phyloP scores from a whole-genome alignment of 2,329 filamentous ascomycete species.

The Fusarium ambrosium region DNA sequence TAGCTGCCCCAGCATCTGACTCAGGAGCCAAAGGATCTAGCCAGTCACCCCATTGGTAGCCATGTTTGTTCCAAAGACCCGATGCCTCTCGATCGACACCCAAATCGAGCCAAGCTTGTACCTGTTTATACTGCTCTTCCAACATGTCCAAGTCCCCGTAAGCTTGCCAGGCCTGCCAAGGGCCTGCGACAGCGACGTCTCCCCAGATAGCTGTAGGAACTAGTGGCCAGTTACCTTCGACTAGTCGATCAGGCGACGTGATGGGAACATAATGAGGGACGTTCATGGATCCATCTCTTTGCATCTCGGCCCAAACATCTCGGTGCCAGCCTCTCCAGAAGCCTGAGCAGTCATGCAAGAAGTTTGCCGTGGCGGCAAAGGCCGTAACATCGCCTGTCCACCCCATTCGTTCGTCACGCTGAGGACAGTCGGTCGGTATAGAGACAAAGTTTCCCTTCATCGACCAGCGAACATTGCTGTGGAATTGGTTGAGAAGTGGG shows the following conservation, averaged over 20 bases:
- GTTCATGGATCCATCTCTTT: background rate
- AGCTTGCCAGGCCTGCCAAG: conserved; percentile 17
- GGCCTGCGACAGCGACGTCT: conserved; percentile 10
- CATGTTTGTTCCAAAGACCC: conserved; percentile 5
- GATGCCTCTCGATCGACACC: conserved; percentile 13
- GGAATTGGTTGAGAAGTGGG: background rate
- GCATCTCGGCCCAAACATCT: background rate
- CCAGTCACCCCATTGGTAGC: conserved; percentile 24
- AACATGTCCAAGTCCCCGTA: conserved; percentile 15
- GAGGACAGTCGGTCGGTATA: background rate
- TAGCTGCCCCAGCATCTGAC: conserved; percentile 8
- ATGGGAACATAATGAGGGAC: background rate
- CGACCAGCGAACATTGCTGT: background rate
- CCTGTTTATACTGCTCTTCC: conserved; percentile 14
- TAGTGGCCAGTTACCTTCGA: background rate
- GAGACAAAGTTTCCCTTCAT: background rate
- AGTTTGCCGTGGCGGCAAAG: conserved; percentile 6
- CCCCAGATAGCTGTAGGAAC: conserved; percentile 20
- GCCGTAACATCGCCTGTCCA: conserved; percentile 5
- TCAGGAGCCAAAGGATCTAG: conserved; percentile 20
- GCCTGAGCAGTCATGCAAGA: background rate
- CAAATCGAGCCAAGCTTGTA: conserved; percentile 16
- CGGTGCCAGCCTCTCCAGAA: background rate
- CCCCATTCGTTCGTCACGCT: conserved; percentile 1
- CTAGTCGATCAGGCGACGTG: background rate